Evolutionary conservation across 2,329 filamentous ascomycete genomes (phyloP), one percentile per base, ranked within the genome.

Genomic region (Botrytis squamosa): DNA sequence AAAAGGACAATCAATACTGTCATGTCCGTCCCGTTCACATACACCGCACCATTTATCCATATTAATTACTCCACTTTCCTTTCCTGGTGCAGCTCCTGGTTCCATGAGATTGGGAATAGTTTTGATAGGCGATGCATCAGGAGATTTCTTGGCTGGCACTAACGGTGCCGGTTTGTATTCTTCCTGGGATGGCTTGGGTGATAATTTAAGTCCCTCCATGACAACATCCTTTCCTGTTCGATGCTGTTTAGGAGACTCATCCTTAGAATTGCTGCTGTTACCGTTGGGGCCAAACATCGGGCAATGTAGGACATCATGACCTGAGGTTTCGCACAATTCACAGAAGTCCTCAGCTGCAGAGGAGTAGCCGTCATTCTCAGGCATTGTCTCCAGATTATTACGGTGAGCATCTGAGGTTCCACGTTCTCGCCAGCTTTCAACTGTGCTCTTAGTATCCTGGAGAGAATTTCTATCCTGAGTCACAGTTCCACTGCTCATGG

Each of bases 1-100:
- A 83, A 97, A 92, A 20, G 95, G 94, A 83, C 95, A 97, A 82
- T 97, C 94, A 75, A 97, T 95, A 80, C 95, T 98, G 83, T 98
- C 93, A 82, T 99, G 96, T 22, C 96, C 96, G 80, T 99, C 96
- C 75, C 93, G 90, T 85, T 99, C 96, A 82, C 96, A 99, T 63
- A 98, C 86, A 25, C 96, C 96, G 83, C 96, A 99, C 96, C 96
- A 99, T 84, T 97, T 98, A 75, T 91, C 89, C 72, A 91, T 89
- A 79, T 98, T 94, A 77, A 95, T 86, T 65, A 93, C 85, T 1
- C 92, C 92, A 72, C 90, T 94, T 77, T 91, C 89, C 84, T 94
- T 95, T 70, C 93, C 93, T 7, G 93, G 91, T 38, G 93, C 88
- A 2, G 93, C 91, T 3, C 89, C 90, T 71, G 86, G 87, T 71